Percentiles rank a stretch among this genome's conserved stretches.
Conservation (phyloP, 257 asterid genomes). For the Plantago ovata region DNA sequence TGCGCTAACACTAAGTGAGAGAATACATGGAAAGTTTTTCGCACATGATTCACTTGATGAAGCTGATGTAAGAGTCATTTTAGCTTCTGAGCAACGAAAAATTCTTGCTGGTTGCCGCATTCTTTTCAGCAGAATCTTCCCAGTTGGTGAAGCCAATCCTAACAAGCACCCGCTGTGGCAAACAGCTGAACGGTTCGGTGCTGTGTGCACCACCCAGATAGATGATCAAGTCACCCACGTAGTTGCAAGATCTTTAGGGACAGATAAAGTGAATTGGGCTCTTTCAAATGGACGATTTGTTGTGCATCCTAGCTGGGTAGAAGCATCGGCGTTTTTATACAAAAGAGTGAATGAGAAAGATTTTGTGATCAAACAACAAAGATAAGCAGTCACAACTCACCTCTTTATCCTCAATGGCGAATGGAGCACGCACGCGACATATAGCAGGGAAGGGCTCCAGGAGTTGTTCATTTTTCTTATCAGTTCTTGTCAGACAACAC, state of each 20-base stretch:
- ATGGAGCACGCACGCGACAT: no score
- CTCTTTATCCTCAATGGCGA: no score
- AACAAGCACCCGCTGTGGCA: conserved; percentile 93
- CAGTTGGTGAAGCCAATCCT: conserved; percentile 92
- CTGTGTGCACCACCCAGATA: conserved; percentile 69
- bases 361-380: conserved; percentile 67
- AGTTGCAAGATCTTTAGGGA: conserved; percentile 90
- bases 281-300: conserved; percentile 64
- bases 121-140: conserved; percentile 86
- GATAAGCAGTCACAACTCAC: no score
- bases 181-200: conserved; percentile 94
- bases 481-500: no score
- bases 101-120: conserved; percentile 83
- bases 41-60: conserved; percentile 61
- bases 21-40: conserved; percentile 68
- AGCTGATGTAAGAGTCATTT: conserved; percentile 84
- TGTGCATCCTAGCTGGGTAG: conserved; percentile 98
- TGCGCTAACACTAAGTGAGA: conserved; percentile 77
- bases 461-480: no score
- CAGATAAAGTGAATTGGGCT: conserved; percentile 98
- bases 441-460: no score
- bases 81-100: conserved; percentile 75
- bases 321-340: conserved; percentile 89
- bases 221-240: conserved; percentile 96
- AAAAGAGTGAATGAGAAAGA: conserved; percentile 89